Conservation (phyloP, 164 flowering plant genomes). For the Cinnamomum chago region DNA sequence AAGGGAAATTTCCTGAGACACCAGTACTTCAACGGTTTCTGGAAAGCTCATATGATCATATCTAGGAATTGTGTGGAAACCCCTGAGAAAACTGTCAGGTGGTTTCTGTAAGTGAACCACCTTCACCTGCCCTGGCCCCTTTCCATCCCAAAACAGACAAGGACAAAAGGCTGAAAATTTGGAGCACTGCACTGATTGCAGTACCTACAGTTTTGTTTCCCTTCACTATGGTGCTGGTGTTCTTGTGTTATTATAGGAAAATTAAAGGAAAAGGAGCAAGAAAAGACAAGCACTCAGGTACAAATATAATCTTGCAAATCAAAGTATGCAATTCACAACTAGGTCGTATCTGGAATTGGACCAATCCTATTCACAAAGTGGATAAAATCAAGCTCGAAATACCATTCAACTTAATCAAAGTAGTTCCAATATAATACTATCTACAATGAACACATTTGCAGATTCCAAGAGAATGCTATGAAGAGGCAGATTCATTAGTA, state of each 20-base stretch:
- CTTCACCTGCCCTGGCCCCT: constrained; percentile 12
- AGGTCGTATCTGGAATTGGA: not conserved
- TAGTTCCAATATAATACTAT: not conserved
- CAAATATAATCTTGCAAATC: not conserved
- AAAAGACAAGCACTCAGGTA: constrained; percentile 20
- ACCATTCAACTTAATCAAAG: not conserved
- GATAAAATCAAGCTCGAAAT: not conserved
- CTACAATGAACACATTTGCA: too few species aligned
- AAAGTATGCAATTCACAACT: too few species aligned
- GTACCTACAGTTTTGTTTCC: constrained; percentile 33
- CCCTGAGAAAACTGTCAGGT: constrained; percentile 22
- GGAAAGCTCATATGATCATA: constrained; percentile 35
- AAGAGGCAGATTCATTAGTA: too few species aligned
- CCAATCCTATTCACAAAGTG: not conserved
- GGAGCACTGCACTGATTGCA: constrained; percentile 37
- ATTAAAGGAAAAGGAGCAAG: constrained; percentile 7
- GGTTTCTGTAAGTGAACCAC: constrained; percentile 4
- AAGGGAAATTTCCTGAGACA: constrained; percentile 14
- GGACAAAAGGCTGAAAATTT: constrained; percentile 15
- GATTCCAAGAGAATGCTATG: too few species aligned
- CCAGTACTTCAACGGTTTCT: constrained; percentile 35
- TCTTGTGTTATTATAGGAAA: constrained; percentile 28
- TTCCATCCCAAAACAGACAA: not conserved
- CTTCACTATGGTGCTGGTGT: constrained; percentile 20
- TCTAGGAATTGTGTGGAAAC: constrained; percentile 47